These are phyloP conservation scores for Crithidia mellificae DNA, from an alignment of 208 protist species.

Conservation along the genomic window DNA sequence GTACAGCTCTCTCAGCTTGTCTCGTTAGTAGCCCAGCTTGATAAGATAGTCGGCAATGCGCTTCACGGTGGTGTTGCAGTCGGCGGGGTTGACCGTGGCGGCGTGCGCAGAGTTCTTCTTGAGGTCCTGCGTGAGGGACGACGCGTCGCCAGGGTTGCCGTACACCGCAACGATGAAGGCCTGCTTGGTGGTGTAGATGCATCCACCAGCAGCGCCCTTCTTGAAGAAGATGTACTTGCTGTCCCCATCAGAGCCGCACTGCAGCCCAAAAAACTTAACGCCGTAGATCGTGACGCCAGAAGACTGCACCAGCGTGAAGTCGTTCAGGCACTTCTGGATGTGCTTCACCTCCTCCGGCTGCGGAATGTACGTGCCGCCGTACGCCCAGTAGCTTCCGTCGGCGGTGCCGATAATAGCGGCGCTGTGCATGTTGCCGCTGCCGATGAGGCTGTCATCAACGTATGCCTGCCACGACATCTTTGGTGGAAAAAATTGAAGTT, in stretches of 20 bases:
- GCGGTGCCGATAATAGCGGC: conserved; percentile 74
- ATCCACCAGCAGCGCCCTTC: conserved; percentile 83
- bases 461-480: conserved; percentile 89
- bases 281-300: conserved; percentile 79
- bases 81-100: conserved; percentile 77
- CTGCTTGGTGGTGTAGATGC: conserved; percentile 86
- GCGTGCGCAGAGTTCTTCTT: conserved; percentile 38
- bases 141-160: conserved; percentile 70
- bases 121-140: conserved; percentile 61
- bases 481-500: not conserved
- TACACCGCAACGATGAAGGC: conserved; percentile 83
- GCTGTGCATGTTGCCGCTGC: conserved; percentile 88
- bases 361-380: conserved; percentile 83
- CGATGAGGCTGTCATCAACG: conserved; percentile 88
- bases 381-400: conserved; percentile 90
- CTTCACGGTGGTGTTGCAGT: conserved; percentile 87
- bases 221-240: conserved; percentile 89
- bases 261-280: conserved; percentile 88
- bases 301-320: conserved; percentile 65
- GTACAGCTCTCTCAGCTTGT: not conserved
- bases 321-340: conserved; percentile 69
- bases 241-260: conserved; percentile 68
- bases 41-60: conserved; percentile 88
- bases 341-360: conserved; percentile 85
- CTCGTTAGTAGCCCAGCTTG: conserved; percentile 72